These are phyloP conservation scores for Coemansia sp. DNA, from an alignment of 192 early-diverging fungal species.

Conservation along the genomic window DNA sequence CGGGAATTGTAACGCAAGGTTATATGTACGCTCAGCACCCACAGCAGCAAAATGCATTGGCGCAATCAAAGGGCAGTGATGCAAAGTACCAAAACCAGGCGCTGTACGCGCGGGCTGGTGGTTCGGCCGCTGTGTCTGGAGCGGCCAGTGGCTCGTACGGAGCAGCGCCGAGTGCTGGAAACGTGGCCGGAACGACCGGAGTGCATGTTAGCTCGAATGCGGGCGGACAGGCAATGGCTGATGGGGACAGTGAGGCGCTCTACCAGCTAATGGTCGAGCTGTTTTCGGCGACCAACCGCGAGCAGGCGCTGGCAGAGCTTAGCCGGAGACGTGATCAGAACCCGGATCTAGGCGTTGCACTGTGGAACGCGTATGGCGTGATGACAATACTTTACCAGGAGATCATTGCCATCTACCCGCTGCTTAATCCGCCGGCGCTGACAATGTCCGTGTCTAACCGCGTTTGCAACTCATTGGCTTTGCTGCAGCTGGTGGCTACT, in stretches of 20 bases:
- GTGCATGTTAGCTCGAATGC: background rate
- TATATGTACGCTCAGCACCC: constrained; percentile 24
- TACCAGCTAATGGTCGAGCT: constrained; percentile 86
- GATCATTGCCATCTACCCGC: constrained; percentile 93
- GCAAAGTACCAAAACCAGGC: constrained; percentile 46
- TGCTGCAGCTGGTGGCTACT: constrained; percentile 94
- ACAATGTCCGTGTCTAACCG: constrained; percentile 89
- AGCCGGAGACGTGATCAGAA: constrained; percentile 94
- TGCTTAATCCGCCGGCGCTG: constrained; percentile 82
- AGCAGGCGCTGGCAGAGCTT: constrained; percentile 89
- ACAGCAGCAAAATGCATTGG: constrained; percentile 18
- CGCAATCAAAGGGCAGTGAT: constrained; percentile 23
- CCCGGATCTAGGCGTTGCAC: constrained; percentile 91
- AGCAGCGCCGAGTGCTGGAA: background rate
- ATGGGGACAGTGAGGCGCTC: constrained; percentile 73
- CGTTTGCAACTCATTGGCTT: constrained; percentile 92
- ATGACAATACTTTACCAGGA: constrained; percentile 95
- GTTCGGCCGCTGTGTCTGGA: constrained; percentile 8
- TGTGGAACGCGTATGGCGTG: constrained; percentile 97
- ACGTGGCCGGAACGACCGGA: constrained; percentile 1
- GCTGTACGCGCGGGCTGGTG: constrained; percentile 30
- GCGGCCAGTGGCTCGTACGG: constrained; percentile 11
- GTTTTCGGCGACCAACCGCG: constrained; percentile 72
- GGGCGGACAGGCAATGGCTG: constrained; percentile 8
- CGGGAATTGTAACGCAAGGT: constrained; percentile 19